Conservation (phyloP, 2,329 filamentous ascomycete genomes). For the Albifimbria verrucaria region DNA sequence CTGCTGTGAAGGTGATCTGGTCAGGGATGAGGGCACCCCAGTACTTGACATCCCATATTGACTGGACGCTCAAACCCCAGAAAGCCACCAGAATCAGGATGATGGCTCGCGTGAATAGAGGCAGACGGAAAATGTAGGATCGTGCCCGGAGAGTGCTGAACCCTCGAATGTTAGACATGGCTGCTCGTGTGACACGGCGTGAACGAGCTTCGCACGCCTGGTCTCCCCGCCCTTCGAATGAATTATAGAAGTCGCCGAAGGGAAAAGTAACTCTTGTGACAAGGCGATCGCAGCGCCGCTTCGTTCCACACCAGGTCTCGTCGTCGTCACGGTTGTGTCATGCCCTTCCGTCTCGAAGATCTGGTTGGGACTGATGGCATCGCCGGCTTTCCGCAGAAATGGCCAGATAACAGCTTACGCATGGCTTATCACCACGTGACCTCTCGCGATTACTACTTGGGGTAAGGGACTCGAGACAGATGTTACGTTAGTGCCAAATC, state of each 20-base stretch:
- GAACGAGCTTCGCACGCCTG: not conserved
- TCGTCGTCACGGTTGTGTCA: not conserved
- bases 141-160: conserved; percentile 73
- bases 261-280: no score
- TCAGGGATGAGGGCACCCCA: conserved; percentile 80
- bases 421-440: conserved; percentile 21
- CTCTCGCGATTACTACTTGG: not conserved
- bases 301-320: not conserved
- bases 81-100: conserved; percentile 57
- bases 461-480: no score
- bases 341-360: not conserved
- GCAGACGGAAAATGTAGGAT: conserved; percentile 80
- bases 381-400: conserved; percentile 10
- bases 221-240: no score
- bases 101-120: conserved; percentile 76
- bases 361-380: conserved; percentile 6
- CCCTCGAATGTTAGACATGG: conserved; percentile 29
- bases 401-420: conserved; percentile 14
- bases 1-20: conserved; percentile 66
- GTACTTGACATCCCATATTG: conserved; percentile 67
- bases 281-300: not conserved
- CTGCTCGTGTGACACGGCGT: conserved; percentile 9
- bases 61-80: conserved; percentile 67
- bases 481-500: no score
- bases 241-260: no score